Evolutionary conservation across 306 rosid species (phyloP), one percentile per base, ranked within the genome.

Genomic region (Argentina anserina): DNA sequence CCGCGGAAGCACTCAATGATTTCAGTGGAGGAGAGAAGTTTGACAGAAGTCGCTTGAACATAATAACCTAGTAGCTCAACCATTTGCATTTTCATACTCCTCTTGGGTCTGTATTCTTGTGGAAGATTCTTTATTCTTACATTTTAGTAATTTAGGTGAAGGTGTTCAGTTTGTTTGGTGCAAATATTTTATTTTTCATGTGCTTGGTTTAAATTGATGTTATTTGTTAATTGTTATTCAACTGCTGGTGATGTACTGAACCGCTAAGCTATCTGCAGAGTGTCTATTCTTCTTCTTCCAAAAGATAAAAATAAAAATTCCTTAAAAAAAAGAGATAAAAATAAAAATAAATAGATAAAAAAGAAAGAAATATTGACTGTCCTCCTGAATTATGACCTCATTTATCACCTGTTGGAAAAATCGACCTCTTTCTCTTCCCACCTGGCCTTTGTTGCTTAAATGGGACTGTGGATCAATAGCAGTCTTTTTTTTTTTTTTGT

Each of bases 101-200:
- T 75, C 53, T 21, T 69, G 84, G 80, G 34, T 33, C 34, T 33
- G 34, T 84, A 7, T 25, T 55, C 23, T 34, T 70, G 79, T 78
- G 75, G 80, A 83, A 81, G 76, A 76, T 80, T 80, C 79, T 75
- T 77, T 50, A 84, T 76, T 81, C 76, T 78, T 79, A 83, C 2
- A 33, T 65, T 73, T 50, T 72, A 53, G 31, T 31, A 46, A 58
- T 71, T 50, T 70, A 45, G 70, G 41, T 81, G 79, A 47, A 75
- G 69, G 45, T 77, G 47, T 58, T 61, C 49, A 21, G 69, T 82
- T 58, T 78, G 59, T 60, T 56, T 56, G 71, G 46, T 13, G 31
- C 58, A 74, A 62, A 37, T 59, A 55, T 61, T 46, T 65, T 49
- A 77, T 80, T 49, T 33, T 71, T 59, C 66, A 28, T 80, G 67